These are phyloP conservation scores for Ogataea corticis DNA, from an alignment of 805 yeast species.

Conservation along the genomic window DNA sequence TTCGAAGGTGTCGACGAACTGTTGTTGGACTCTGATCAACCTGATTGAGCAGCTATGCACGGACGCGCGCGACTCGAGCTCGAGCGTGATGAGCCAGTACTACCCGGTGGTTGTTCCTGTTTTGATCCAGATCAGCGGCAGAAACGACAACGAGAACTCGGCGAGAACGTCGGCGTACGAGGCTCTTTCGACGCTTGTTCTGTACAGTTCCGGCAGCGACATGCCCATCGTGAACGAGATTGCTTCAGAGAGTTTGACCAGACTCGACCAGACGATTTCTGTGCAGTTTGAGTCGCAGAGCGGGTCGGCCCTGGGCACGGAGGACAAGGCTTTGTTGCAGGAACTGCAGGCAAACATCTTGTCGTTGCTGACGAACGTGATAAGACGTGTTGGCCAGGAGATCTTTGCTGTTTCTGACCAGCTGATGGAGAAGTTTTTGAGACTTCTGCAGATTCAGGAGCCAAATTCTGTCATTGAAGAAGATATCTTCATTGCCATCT, in stretches of 20 bases:
- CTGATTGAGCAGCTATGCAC: slow-evolving; percentile 77
- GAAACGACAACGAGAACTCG: slow-evolving; percentile 79
- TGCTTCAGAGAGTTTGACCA: slow-evolving; percentile 70
- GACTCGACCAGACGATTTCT: slow-evolving; percentile 69
- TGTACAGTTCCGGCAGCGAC: slow-evolving; percentile 69
- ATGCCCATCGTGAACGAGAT: slow-evolving; percentile 67
- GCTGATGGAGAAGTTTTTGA: slow-evolving; percentile 81
- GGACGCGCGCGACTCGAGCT: slow-evolving; percentile 47
- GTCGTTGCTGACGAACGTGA: slow-evolving; percentile 76
- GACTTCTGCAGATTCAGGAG: slow-evolving; percentile 60
- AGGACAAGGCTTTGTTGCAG: slow-evolving; percentile 75
- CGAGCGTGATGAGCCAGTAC: slow-evolving; percentile 72
- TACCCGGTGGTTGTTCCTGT: slow-evolving; percentile 70
- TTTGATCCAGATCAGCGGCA: slow-evolving; percentile 66
- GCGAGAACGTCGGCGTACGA: slow-evolving; percentile 97
- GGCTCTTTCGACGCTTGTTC: slow-evolving; percentile 80
- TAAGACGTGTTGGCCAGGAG: slow-evolving; percentile 73
- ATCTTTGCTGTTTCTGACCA: slow-evolving; percentile 73
- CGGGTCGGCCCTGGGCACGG: slow-evolving; percentile 42
- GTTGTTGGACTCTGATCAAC: slow-evolving; percentile 96
- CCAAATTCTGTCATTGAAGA: slow-evolving; percentile 78
- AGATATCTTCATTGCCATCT: slow-evolving; percentile 88
- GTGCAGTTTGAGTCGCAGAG: slow-evolving; percentile 49
- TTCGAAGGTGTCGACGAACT: slow-evolving; percentile 92
- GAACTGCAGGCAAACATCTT: slow-evolving; percentile 85